These are phyloP conservation scores for Saccharomyces hybrid DNA, from an alignment of 1,139 yeast species.

Conservation along the genomic window DNA sequence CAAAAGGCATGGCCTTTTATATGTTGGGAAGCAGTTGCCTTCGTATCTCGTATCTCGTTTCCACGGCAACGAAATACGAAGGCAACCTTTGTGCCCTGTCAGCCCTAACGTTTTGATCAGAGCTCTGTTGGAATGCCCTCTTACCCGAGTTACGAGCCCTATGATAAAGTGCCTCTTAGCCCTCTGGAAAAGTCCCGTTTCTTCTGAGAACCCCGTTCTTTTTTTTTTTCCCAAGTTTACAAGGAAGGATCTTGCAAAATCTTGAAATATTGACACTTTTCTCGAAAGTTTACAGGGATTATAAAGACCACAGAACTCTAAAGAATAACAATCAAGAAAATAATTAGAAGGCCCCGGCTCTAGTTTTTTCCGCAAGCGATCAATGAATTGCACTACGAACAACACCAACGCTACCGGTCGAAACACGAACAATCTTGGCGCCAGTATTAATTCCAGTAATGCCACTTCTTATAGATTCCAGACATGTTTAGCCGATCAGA, in stretches of 20 bases:
- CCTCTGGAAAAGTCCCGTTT: neutral
- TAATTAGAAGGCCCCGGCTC: neutral
- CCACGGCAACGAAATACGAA: conserved; percentile 2
- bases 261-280: neutral
- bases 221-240: neutral
- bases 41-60: conserved; percentile 4
- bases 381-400: neutral
- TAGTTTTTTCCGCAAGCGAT: neutral
- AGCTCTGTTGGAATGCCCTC: neutral
- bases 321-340: neutral
- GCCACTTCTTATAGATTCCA: neutral
- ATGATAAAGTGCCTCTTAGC: neutral
- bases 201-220: neutral
- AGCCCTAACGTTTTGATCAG: neutral
- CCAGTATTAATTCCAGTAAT: neutral
- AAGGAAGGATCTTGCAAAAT: neutral
- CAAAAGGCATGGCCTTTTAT: neutral
- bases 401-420: neutral
- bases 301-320: neutral
- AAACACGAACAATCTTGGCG: neutral
- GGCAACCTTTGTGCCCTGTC: neutral
- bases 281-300: neutral
- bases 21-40: neutral
- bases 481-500: neutral
- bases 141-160: neutral